These are phyloP conservation scores for Adiantum capillusveneris DNA, from an alignment of 75 land plant genomes.

Conservation along the genomic window DNA sequence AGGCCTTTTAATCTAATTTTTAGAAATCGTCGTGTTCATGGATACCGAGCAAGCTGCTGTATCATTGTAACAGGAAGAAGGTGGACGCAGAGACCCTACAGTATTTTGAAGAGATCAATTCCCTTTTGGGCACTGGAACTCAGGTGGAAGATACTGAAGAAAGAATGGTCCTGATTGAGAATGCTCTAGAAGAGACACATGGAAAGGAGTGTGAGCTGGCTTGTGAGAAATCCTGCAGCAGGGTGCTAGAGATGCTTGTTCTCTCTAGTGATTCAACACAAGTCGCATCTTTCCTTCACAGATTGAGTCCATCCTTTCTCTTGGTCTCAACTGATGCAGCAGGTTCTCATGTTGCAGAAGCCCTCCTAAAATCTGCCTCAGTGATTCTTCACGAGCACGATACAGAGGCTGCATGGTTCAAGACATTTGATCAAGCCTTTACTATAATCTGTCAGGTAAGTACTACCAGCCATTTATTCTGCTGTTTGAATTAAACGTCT, in stretches of 20 bases:
- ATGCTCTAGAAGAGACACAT: slow-evolving; percentile 77
- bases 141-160: slow-evolving; percentile 59
- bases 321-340: slow-evolving; percentile 58
- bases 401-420: slow-evolving; percentile 19
- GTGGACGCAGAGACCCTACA: slow-evolving; percentile 69
- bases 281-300: slow-evolving; percentile 53
- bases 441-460: slow-evolving; percentile 65
- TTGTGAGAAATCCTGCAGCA: slow-evolving; percentile 65
- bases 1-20: no score
- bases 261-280: slow-evolving; percentile 44
- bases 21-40: no score
- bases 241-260: slow-evolving; percentile 64
- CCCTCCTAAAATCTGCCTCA: slow-evolving; percentile 58
- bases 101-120: slow-evolving; percentile 71
- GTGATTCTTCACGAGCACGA: slow-evolving; percentile 42
- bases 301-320: slow-evolving; percentile 40
- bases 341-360: slow-evolving; percentile 92
- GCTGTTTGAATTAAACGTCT: background rate
- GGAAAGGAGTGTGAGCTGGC: slow-evolving; percentile 87
- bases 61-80: slow-evolving; percentile 41
- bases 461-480: background rate
- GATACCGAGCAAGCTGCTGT: no score
- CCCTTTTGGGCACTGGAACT: slow-evolving; percentile 46
- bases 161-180: slow-evolving; percentile 53
- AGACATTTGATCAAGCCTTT: slow-evolving; percentile 46